Conservation (phyloP, 768 basidiomycete genomes). For the Podaxis mareebaensis region DNA sequence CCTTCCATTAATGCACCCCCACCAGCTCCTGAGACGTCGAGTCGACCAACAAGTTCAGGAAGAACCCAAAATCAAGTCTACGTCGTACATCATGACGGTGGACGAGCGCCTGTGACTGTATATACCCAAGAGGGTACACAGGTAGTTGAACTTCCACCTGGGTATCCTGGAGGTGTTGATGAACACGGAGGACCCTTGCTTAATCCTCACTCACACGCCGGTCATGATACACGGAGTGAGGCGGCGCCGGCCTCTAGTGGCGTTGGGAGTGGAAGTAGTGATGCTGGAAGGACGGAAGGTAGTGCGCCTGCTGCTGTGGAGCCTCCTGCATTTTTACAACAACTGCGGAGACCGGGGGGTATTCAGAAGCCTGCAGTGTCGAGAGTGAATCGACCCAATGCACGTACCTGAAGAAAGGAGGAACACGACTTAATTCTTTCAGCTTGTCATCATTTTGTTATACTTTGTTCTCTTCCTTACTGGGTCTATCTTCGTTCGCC, state of each 20-base stretch:
- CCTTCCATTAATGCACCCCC: constrained; percentile 14
- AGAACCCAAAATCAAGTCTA: constrained; percentile 40
- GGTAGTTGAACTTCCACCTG: constrained; percentile 61
- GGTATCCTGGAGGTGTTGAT: constrained; percentile 35
- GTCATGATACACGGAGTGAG: constrained; percentile 18
- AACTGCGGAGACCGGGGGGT: constrained; percentile 24
- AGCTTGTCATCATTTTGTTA: neutral
- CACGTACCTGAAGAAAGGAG: neutral
- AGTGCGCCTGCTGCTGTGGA: constrained; percentile 17
- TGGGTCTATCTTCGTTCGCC: neutral
- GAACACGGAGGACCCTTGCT: neutral
- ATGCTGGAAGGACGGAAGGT: constrained; percentile 20
- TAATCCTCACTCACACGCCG: neutral
- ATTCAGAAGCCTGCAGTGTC: constrained; percentile 20
- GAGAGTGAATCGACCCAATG: neutral
- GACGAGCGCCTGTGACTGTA: constrained; percentile 56
- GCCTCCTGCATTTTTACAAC: constrained; percentile 21
- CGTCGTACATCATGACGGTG: constrained; percentile 63
- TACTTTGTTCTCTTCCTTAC: neutral
- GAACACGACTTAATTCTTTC: neutral
- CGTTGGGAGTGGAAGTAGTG: constrained; percentile 21
- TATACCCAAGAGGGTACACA: constrained; percentile 55
- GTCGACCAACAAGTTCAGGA: constrained; percentile 10
- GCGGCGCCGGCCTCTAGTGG: constrained; percentile 16
- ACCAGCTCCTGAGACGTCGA: constrained; percentile 14